Conservation (phyloP, 768 basidiomycete species). For the Panellus pusillus region DNA sequence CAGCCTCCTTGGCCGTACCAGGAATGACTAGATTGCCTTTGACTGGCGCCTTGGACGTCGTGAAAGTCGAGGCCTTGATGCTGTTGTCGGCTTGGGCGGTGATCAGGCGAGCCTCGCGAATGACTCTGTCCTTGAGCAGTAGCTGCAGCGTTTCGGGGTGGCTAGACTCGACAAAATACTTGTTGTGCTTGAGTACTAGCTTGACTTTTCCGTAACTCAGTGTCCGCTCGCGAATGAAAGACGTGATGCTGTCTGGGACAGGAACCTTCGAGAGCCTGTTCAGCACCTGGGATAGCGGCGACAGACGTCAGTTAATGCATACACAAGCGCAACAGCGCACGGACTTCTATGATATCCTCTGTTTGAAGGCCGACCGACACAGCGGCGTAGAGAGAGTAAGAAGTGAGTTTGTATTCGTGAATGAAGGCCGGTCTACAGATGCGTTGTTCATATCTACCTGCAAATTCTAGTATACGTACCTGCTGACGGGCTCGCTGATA, state of each 20-base stretch:
- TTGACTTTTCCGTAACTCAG: slow-evolving; percentile 98
- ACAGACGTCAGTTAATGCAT: slow-evolving; percentile 31
- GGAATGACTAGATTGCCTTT: slow-evolving; percentile 85
- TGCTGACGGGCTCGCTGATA: slow-evolving; percentile 97
- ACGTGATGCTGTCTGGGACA: slow-evolving; percentile 81
- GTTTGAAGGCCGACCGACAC: slow-evolving; percentile 98
- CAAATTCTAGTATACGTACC: slow-evolving; percentile 54
- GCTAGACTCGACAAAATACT: slow-evolving; percentile 94
- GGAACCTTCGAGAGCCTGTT: slow-evolving; percentile 90
- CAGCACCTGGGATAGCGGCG: slow-evolving; percentile 52
- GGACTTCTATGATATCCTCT: slow-evolving; percentile 94
- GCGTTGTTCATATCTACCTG: slow-evolving; percentile 32
- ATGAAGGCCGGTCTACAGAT: slow-evolving; percentile 86
- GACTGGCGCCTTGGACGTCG: slow-evolving; percentile 78
- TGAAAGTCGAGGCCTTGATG: slow-evolving; percentile 74
- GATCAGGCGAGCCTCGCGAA: slow-evolving; percentile 80
- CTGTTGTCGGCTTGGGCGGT: slow-evolving; percentile 69
- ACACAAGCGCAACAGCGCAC: slow-evolving; percentile 33
- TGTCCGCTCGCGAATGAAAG: slow-evolving; percentile 90
- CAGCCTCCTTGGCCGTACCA: slow-evolving; percentile 74
- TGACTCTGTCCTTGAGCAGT: slow-evolving; percentile 82
- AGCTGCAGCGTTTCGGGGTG: slow-evolving; percentile 91
- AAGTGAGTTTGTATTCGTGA: slow-evolving; percentile 98
- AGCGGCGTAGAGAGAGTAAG: slow-evolving; percentile 97
- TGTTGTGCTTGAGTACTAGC: slow-evolving; percentile 96